These are phyloP conservation scores for Syncephalastrum sp. DNA, from an alignment of 371 early-diverging fungal genomes.

Conservation along the genomic window DNA sequence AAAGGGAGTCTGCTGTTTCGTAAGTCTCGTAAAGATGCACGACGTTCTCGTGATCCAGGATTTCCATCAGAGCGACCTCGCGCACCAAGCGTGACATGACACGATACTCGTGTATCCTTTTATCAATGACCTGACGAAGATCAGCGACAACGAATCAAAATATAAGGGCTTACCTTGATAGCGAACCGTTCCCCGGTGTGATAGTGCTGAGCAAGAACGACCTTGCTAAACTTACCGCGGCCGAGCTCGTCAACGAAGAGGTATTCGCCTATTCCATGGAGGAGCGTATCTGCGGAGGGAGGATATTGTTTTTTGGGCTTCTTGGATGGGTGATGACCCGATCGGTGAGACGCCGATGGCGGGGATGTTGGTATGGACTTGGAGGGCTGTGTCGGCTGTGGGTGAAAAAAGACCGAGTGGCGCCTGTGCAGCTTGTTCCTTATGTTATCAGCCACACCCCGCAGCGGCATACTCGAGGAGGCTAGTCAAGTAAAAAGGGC, in stretches of 20 bases:
- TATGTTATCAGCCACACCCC: too few species aligned
- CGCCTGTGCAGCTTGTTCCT: too few species aligned
- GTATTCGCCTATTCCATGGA: slow-evolving; percentile 76
- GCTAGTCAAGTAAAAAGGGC: too few species aligned
- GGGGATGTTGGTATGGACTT: neutral
- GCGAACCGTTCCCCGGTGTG: slow-evolving; percentile 59
- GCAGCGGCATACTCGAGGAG: too few species aligned
- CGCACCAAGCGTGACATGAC: slow-evolving; percentile 77
- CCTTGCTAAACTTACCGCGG: slow-evolving; percentile 85
- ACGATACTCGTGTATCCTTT: slow-evolving; percentile 74
- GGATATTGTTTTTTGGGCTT: slow-evolving; percentile 2
- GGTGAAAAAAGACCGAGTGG: neutral
- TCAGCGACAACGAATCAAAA: neutral
- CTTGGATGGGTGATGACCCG: neutral
- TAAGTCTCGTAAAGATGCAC: slow-evolving; percentile 88
- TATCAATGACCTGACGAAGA: slow-evolving; percentile 66
- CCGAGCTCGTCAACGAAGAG: slow-evolving; percentile 76
- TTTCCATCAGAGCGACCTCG: slow-evolving; percentile 87
- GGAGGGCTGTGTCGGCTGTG: neutral
- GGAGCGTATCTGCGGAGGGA: slow-evolving; percentile 55
- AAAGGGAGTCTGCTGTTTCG: slow-evolving; percentile 79
- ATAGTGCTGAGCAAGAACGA: slow-evolving; percentile 79
- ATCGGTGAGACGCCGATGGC: neutral
- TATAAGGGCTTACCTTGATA: slow-evolving; percentile 33
- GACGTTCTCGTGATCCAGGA: slow-evolving; percentile 80